These are phyloP conservation scores for Hirsutella thompsonii DNA, from an alignment of 2,329 filamentous ascomycete species.

Conservation along the genomic window DNA sequence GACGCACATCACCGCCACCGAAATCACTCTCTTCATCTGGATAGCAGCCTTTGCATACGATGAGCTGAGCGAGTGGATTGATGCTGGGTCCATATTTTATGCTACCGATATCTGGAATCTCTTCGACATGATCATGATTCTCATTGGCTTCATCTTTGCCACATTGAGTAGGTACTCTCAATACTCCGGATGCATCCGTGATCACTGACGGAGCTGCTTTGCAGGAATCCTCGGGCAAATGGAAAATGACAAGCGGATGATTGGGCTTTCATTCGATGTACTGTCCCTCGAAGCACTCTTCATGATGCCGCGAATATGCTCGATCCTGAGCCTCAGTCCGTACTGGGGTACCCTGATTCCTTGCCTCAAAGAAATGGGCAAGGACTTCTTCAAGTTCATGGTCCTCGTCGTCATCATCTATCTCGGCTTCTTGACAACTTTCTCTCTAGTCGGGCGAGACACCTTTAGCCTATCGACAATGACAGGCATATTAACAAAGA, in stretches of 20 bases:
- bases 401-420: slow-evolving; percentile 74
- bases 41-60: slow-evolving; percentile 81
- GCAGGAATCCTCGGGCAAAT: slow-evolving; percentile 23
- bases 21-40: slow-evolving; percentile 72
- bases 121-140: slow-evolving; percentile 62
- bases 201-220: slow-evolving; percentile 2
- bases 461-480: slow-evolving; percentile 52
- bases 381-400: slow-evolving; percentile 79
- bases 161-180: slow-evolving; percentile 46
- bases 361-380: slow-evolving; percentile 87
- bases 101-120: slow-evolving; percentile 72
- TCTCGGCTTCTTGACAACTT: slow-evolving; percentile 79
- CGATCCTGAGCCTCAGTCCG: slow-evolving; percentile 71
- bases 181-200: background rate
- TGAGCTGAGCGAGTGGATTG: slow-evolving; percentile 70
- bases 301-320: slow-evolving; percentile 80
- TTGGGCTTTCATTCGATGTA: slow-evolving; percentile 77
- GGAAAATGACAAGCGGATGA: slow-evolving; percentile 46
- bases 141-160: slow-evolving; percentile 59
- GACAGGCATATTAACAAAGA: slow-evolving; percentile 66
- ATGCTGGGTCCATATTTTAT: slow-evolving; percentile 80
- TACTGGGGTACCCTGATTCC: slow-evolving; percentile 88
- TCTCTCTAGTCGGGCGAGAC: slow-evolving; percentile 64
- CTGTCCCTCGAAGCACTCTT: slow-evolving; percentile 79
- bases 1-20: slow-evolving; percentile 50